A percentile compares a stretch with the other conserved stretches of the same genome.
These are phyloP conservation scores for Obelidium mucronatum DNA, from an alignment of 192 early-diverging fungal genomes.

Conservation along the genomic window DNA sequence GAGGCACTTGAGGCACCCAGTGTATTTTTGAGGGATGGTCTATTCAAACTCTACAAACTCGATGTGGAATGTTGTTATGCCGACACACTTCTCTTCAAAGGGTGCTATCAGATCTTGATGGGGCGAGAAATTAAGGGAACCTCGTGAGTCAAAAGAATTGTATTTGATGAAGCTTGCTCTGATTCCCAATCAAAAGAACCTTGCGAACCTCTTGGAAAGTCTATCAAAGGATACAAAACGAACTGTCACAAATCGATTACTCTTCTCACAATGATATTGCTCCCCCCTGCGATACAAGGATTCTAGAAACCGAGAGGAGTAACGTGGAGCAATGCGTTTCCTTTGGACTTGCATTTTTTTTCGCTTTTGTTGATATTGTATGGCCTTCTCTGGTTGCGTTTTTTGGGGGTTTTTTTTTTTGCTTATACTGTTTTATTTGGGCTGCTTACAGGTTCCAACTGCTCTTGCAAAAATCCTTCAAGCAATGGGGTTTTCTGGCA, in stretches of 20 bases:
- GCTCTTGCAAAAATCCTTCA: constrained; percentile 8
- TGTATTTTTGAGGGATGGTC: background rate
- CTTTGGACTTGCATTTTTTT: constrained; percentile 26
- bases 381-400: background rate
- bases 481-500: constrained; percentile 15
- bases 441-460: background rate
- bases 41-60: constrained; percentile 4
- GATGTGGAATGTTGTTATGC: constrained; percentile 32
- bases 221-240: constrained; percentile 19
- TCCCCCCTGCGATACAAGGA: background rate
- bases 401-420: background rate
- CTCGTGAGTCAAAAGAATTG: background rate
- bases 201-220: constrained; percentile 13
- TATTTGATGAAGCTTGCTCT: background rate
- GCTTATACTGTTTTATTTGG: background rate
- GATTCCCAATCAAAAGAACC: constrained; percentile 1
- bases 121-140: constrained; percentile 34
- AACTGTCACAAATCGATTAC: background rate
- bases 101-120: constrained; percentile 26
- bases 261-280: background rate
- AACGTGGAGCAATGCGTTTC: constrained; percentile 3
- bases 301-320: background rate
- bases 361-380: constrained; percentile 12
- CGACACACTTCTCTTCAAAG: constrained; percentile 29
- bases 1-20: background rate